Conservation (phyloP, 176 grass and related monocot species). For the Oryza glumipatula region DNA sequence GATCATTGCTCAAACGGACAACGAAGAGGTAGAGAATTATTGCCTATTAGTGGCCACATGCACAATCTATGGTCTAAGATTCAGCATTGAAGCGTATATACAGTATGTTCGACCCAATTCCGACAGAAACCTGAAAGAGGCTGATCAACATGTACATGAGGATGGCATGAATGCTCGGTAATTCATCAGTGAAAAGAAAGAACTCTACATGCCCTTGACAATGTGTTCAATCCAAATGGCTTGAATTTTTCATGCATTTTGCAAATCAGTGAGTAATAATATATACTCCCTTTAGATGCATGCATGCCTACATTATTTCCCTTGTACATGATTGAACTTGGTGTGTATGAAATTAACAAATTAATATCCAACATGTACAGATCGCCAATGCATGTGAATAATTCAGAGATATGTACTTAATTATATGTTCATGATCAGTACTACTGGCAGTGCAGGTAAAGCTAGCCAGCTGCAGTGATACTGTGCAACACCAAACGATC, state of each 20-base stretch:
- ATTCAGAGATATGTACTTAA: background rate
- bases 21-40: background rate
- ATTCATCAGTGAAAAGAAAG: background rate
- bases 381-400: background rate
- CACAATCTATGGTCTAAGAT: background rate
- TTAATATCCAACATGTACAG: background rate
- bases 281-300: background rate
- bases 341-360: background rate
- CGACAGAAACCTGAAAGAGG: background rate
- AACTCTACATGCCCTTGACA: background rate
- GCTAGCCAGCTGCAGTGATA: background rate
- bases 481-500: slow-evolving; percentile 26
- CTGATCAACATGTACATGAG: background rate
- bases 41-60: background rate
- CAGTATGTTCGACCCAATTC: background rate
- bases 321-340: background rate
- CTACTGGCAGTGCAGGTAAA: background rate
- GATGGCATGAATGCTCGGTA: background rate
- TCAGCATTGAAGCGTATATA: background rate
- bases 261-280: background rate
- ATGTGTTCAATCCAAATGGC: background rate
- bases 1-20: background rate
- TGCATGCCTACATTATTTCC: background rate
- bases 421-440: background rate
- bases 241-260: background rate